A percentile compares a stretch with the other conserved stretches of the same genome.
Conservation (phyloP, 2,329 filamentous ascomycete species). For the Aspergillus fischeri region DNA sequence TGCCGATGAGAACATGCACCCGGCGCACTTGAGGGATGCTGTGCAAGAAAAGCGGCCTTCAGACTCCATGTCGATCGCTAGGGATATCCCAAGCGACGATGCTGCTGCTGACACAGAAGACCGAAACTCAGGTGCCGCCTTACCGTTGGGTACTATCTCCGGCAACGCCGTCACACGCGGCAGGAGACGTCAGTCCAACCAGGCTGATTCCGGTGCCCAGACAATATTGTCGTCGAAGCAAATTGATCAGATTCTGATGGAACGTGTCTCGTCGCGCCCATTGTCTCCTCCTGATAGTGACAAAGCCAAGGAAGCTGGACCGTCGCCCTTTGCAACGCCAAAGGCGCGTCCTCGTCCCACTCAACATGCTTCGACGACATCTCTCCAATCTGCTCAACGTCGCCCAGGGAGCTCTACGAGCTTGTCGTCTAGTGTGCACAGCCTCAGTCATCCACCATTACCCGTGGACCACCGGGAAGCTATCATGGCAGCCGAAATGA, state of each 20-base stretch:
- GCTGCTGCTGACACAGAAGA: slow-evolving; percentile 37
- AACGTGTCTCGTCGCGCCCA: slow-evolving; percentile 41
- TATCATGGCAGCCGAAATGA: slow-evolving; percentile 72
- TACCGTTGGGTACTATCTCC: slow-evolving; percentile 61
- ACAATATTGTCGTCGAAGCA: slow-evolving; percentile 77
- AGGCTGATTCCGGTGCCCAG: slow-evolving; percentile 71
- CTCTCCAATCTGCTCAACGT: slow-evolving; percentile 34
- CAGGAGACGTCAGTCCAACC: slow-evolving; percentile 35
- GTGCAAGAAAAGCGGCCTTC: slow-evolving; percentile 10
- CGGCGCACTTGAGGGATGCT: slow-evolving; percentile 17
- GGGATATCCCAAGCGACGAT: slow-evolving; percentile 61
- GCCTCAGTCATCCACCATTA: slow-evolving; percentile 63
- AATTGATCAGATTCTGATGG: slow-evolving; percentile 70
- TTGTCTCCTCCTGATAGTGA: slow-evolving; percentile 32
- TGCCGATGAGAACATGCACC: slow-evolving; percentile 21
- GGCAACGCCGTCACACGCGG: slow-evolving; percentile 46
- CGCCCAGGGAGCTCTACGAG: slow-evolving; percentile 74
- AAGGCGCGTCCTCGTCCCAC: slow-evolving; percentile 28
- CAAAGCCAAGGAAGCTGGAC: slow-evolving; percentile 24
- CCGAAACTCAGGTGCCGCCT: slow-evolving; percentile 31
- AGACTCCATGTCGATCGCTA: slow-evolving; percentile 50
- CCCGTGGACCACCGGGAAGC: slow-evolving; percentile 77
- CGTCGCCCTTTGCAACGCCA: slow-evolving; percentile 36
- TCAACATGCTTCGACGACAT: slow-evolving; percentile 29
- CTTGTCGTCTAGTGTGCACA: slow-evolving; percentile 47